A percentile compares a stretch with the other conserved stretches of the same genome.
These are phyloP conservation scores for Plenodomus tracheiphilus DNA, from an alignment of 2,329 filamentous ascomycete genomes.

Conservation along the genomic window DNA sequence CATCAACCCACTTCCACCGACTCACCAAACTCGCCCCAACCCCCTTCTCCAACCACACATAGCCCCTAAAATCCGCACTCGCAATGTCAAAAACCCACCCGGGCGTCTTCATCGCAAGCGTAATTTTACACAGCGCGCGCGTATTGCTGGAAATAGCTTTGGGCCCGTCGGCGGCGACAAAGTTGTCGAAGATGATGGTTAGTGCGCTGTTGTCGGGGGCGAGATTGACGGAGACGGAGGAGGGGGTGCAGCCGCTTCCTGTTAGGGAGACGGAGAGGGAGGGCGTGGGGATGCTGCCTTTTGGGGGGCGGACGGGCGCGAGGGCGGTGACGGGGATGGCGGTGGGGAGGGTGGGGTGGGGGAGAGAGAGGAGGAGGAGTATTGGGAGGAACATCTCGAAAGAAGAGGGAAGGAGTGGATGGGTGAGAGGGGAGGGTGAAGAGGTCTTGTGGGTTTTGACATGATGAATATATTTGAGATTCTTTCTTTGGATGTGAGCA, in stretches of 20 bases:
- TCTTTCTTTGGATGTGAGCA: too few relatives aligned
- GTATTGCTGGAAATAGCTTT: conserved; percentile 18
- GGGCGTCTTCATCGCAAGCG: conserved; percentile 22
- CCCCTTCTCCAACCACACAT: conserved; percentile 21
- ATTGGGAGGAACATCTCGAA: too few relatives aligned
- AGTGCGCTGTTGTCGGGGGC: conserved; percentile 26
- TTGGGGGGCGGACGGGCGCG: conserved; percentile 13
- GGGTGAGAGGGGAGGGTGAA: too few relatives aligned
- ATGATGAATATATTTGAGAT: too few relatives aligned
- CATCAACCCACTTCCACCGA: conserved; percentile 35
- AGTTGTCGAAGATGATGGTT: conserved; percentile 31
- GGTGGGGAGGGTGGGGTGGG: not conserved
- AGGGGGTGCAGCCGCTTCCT: conserved; percentile 26
- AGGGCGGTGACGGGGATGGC: conserved; percentile 2
- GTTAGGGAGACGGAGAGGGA: conserved; percentile 25
- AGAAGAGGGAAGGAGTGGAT: too few relatives aligned
- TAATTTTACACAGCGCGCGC: conserved; percentile 30
- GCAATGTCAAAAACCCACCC: conserved; percentile 32
- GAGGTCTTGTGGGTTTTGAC: too few relatives aligned
- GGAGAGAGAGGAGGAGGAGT: not conserved
- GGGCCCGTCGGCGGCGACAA: conserved; percentile 29
- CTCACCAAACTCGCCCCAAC: conserved; percentile 26
- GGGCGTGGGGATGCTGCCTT: conserved; percentile 15
- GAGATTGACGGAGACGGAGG: conserved; percentile 23
- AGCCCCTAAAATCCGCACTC: conserved; percentile 28